These are phyloP conservation scores for Dactylonectria macrodidyma DNA, from an alignment of 2,329 filamentous ascomycete genomes.

Conservation along the genomic window DNA sequence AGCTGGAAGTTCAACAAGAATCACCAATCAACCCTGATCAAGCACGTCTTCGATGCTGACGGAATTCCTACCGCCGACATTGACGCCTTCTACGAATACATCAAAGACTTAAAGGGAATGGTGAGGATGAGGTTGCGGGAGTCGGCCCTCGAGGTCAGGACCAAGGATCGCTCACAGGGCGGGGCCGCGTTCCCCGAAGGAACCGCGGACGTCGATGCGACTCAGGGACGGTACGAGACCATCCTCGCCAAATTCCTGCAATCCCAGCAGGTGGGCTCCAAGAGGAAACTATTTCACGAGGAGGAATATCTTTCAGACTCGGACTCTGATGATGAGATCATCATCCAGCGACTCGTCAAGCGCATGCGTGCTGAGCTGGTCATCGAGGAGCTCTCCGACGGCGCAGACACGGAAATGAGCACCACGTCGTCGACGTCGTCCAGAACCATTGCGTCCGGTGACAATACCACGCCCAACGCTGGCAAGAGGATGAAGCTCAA, in stretches of 20 bases:
- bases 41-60: constrained; percentile 82
- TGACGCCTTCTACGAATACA: constrained; percentile 80
- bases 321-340: constrained; percentile 61
- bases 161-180: constrained; percentile 68
- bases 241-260: constrained; percentile 66
- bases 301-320: constrained; percentile 65
- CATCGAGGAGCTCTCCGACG: constrained; percentile 68
- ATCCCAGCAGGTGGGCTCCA: constrained; percentile 53
- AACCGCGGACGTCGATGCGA: constrained; percentile 64
- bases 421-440: constrained; percentile 50
- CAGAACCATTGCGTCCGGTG: constrained; percentile 48
- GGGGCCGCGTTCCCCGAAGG: constrained; percentile 64
- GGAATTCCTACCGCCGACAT: constrained; percentile 80
- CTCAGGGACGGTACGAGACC: constrained; percentile 67
- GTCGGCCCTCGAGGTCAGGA: constrained; percentile 73
- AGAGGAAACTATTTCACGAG: constrained; percentile 69
- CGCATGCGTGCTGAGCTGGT: constrained; percentile 75
- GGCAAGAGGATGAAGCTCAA: constrained; percentile 61
- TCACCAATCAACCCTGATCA: constrained; percentile 87
- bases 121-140: constrained; percentile 79
- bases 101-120: constrained; percentile 83
- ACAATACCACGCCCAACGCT: constrained; percentile 48
- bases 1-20: constrained; percentile 98
- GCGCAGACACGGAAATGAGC: constrained; percentile 58
- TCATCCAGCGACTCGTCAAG: constrained; percentile 71